phyloP scores from a whole-genome alignment of 352 stramenopile species.

The Phytophthora palmivora region DNA sequence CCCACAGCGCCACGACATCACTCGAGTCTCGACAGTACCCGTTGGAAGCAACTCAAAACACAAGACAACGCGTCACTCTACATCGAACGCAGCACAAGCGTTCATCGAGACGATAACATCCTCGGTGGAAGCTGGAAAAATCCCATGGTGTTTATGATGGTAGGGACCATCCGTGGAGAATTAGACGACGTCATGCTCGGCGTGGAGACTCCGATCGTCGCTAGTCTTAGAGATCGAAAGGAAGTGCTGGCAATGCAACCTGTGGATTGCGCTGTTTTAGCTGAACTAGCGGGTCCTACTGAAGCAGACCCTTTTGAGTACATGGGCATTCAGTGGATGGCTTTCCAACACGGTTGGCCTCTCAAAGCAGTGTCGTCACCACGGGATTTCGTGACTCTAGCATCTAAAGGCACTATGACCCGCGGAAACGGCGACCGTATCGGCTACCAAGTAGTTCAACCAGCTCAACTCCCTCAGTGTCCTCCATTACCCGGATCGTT shows the following conservation, averaged over 20 bases:
- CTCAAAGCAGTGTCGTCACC: conserved; percentile 37
- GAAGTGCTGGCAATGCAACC: conserved; percentile 30
- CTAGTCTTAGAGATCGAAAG: conserved; percentile 34
- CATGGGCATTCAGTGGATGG: conserved; percentile 46
- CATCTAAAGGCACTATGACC: conserved; percentile 40
- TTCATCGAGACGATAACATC: conserved; percentile 30
- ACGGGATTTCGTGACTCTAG: conserved; percentile 42
- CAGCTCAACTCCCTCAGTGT: conserved; percentile 39
- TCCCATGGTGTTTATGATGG: conserved; percentile 34
- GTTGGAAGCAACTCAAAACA: conserved; percentile 43
- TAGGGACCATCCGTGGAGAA: conserved; percentile 22
- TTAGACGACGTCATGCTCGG: conserved; percentile 42
- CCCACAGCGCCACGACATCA: conserved; percentile 18
- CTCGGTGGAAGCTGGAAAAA: conserved; percentile 36
- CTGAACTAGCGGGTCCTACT: conserved; percentile 37
- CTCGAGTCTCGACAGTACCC: conserved; percentile 30
- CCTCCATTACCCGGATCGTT: conserved; percentile 31
- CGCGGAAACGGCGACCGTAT: conserved; percentile 40
- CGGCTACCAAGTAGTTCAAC: conserved; percentile 58
- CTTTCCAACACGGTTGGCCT: conserved; percentile 26
- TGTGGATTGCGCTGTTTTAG: conserved; percentile 37
- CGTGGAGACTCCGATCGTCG: conserved; percentile 33
- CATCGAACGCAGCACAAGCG: conserved; percentile 29
- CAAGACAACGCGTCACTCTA: conserved; percentile 37
- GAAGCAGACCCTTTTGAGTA: conserved; percentile 47